Evolutionary conservation across 2,329 filamentous ascomycete species (phyloP).

Genomic region (Beauveria sp.): DNA sequence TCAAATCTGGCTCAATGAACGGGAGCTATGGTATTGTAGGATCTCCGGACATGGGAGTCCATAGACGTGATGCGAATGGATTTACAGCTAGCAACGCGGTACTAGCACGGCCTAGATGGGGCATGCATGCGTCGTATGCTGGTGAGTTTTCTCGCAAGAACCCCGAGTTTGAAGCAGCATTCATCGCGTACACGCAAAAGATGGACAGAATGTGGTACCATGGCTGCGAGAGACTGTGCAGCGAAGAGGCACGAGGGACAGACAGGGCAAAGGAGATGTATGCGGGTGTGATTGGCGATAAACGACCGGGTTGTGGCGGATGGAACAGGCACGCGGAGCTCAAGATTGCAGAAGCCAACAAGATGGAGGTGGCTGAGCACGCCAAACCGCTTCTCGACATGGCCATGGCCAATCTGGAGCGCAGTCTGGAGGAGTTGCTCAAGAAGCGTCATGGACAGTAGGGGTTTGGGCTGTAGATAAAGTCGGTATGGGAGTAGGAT

Average conservation of each 20-base stretch:
- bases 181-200: constrained; percentile 4
- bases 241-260: constrained; percentile 23
- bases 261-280: constrained; percentile 24
- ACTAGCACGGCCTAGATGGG: not conserved
- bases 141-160: not conserved
- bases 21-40: not conserved
- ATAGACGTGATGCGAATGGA: not conserved
- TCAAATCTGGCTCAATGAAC: not conserved
- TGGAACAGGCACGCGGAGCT: constrained; percentile 22
- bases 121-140: not conserved
- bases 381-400: constrained; percentile 35
- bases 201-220: constrained; percentile 28
- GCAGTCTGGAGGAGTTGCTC: not conserved
- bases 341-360: constrained; percentile 30
- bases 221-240: constrained; percentile 29
- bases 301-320: constrained; percentile 23
- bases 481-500: not conserved
- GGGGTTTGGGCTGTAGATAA: not conserved
- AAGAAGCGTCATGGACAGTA: not conserved
- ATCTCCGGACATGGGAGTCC: not conserved
- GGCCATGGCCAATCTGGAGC: constrained; percentile 23
- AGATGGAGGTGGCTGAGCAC: constrained; percentile 30
- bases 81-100: not conserved
- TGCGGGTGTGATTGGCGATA: constrained; percentile 32
- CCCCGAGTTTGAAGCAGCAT: not conserved